Evolutionary conservation across 805 yeast genomes (phyloP), one percentile per base, ranked within the genome.

Genomic region (Groenewaldozyma tartarivorans): DNA sequence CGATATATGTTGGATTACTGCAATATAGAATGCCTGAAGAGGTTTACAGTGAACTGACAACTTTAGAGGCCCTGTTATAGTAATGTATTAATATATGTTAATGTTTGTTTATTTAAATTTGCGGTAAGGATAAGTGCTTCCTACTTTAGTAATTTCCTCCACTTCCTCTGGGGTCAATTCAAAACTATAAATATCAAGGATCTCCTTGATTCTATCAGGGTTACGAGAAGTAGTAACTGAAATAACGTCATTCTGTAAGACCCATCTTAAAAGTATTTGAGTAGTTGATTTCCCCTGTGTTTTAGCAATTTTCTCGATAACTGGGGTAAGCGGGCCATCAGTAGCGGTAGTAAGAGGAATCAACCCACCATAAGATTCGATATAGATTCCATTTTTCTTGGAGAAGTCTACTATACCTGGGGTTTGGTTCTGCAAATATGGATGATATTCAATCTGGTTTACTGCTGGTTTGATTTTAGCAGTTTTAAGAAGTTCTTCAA

Each of bases 1-100:
- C 88, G 87, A 76, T 88, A 2, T 90, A 81, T 59, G 95, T 96
- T 4, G 97, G 55, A 20, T 45, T 49, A 52, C 45, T 51, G 35
- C 55, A 51, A 39, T 38, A 43, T 33, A 20, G 56, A 30, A 46
- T 52, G 51, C 48, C 56, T 19, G 64, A 71, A 41, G 94, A 85
- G 52, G 79, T 85, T 0, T 85, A 82, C 57, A 76, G 83, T 50
- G 70, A 77, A 33, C 64, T 83, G 53, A 76, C 81, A 24, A 74
- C 71, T 46, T 61, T 83, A 43, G 94, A 83, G 29, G 36, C 41
- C 22, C 19, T 31, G 29, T 32, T 48, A 5, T 48, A 46, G 24
- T 19, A 33, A 26, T 39, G 5, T 38, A 4, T 3, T 16, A 6
- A 38, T 32, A 32, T 3, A 15, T 15, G 35, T 6, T 16, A 32